Evolutionary conservation across 2,329 filamentous ascomycete genomes (phyloP).

Genomic region (Gliomastix tumulicola): DNA sequence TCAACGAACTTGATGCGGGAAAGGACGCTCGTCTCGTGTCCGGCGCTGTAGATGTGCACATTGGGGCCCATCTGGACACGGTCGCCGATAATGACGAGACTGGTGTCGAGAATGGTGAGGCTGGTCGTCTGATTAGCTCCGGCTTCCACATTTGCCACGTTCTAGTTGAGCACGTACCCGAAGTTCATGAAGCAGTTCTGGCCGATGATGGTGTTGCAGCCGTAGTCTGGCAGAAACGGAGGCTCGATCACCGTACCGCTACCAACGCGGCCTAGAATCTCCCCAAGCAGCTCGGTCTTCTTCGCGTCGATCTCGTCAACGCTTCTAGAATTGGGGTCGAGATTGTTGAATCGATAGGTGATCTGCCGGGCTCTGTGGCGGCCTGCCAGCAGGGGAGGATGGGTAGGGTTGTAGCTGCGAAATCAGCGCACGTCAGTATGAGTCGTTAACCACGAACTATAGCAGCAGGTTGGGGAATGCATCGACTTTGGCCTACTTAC

Average conservation of each 20-base stretch:
- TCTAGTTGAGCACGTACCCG: slow-evolving; percentile 3
- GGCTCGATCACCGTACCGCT: slow-evolving; percentile 48
- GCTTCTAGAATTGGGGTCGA: slow-evolving; percentile 41
- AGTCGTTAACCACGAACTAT: background rate
- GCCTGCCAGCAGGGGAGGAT: slow-evolving; percentile 36
- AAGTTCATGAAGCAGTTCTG: slow-evolving; percentile 54
- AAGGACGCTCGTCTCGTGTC: slow-evolving; percentile 60
- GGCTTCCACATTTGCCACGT: background rate
- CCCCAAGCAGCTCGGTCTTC: slow-evolving; percentile 36
- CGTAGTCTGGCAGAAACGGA: slow-evolving; percentile 53
- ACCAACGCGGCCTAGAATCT: slow-evolving; percentile 43
- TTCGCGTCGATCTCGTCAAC: slow-evolving; percentile 28
- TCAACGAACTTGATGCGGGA: slow-evolving; percentile 38
- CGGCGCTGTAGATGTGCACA: slow-evolving; percentile 63
- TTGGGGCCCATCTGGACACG: slow-evolving; percentile 67
- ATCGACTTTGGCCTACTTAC: too few relatives aligned
- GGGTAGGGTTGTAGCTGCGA: slow-evolving; percentile 41
- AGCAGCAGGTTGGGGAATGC: background rate
- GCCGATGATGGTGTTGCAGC: slow-evolving; percentile 52
- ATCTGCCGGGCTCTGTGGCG: slow-evolving; percentile 48
- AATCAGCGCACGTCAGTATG: background rate
- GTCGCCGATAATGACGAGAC: slow-evolving; percentile 60
- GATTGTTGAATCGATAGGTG: slow-evolving; percentile 51
- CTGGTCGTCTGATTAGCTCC: background rate
- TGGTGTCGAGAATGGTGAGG: slow-evolving; percentile 63